phyloP scores from a whole-genome alignment of 768 basidiomycete genomes.

The Mycena sanguinolenta region DNA sequence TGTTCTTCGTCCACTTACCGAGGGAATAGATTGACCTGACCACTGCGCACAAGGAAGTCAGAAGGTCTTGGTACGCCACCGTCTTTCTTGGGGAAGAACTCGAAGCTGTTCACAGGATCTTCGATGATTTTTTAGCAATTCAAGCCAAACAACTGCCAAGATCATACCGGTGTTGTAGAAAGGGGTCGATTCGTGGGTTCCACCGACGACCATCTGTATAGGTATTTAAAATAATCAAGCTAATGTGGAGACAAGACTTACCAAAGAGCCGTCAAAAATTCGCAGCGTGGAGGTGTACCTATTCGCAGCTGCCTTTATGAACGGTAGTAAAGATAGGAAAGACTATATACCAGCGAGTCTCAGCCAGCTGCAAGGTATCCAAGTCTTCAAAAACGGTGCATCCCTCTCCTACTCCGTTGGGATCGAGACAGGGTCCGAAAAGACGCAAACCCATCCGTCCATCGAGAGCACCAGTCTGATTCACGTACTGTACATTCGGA shows the following conservation, averaged over 20 bases:
- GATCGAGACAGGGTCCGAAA: conserved; percentile 42
- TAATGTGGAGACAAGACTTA: conserved; percentile 21
- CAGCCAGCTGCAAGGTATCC: conserved; percentile 61
- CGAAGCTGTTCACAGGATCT: conserved; percentile 56
- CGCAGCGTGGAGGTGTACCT: conserved; percentile 60
- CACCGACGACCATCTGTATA: conserved; percentile 27
- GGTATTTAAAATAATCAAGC: not conserved
- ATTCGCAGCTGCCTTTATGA: not conserved
- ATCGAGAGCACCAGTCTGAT: conserved; percentile 48
- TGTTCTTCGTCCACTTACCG: conserved; percentile 42
- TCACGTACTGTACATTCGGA: conserved; percentile 52
- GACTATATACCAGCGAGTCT: conserved; percentile 61
- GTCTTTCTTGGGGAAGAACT: conserved; percentile 66
- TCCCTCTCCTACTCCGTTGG: conserved; percentile 38
- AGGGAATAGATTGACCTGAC: conserved; percentile 69
- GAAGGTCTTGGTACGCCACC: conserved; percentile 57
- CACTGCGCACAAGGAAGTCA: conserved; percentile 62
- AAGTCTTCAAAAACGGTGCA: conserved; percentile 58
- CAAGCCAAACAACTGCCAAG: not conserved
- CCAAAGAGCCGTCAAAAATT: conserved; percentile 57
- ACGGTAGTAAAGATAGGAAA: not conserved
- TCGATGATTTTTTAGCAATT: not conserved
- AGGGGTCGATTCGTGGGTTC: conserved; percentile 51
- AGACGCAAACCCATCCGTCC: conserved; percentile 41
- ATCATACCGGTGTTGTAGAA: conserved; percentile 36